Evolutionary conservation across 148 eudicot genomes (phyloP).

Genomic region (Bassia scoparia): DNA sequence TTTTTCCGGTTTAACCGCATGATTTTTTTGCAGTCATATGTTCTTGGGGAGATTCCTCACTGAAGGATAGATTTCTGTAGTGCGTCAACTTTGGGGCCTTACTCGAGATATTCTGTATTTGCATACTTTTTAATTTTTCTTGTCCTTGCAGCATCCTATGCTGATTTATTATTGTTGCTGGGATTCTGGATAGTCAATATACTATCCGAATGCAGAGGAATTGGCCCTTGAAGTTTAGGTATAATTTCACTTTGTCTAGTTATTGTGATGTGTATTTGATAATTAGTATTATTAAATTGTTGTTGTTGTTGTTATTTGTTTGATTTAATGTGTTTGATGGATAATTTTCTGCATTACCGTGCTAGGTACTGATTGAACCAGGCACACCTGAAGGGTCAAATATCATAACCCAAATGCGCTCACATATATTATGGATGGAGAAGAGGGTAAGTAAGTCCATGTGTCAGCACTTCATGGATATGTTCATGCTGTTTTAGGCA

Average conservation of each 20-base stretch:
- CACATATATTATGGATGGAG: slow-evolving; percentile 98
- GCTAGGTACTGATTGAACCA: slow-evolving; percentile 84
- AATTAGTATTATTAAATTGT: neutral
- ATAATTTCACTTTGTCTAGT: neutral
- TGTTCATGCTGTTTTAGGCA: neutral
- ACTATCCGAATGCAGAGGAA: neutral
- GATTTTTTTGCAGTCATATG: no score
- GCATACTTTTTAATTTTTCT: neutral
- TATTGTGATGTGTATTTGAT: neutral
- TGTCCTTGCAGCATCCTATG: slow-evolving; percentile 5
- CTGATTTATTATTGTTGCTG: neutral
- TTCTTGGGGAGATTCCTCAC: slow-evolving; percentile 95
- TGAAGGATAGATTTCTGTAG: slow-evolving; percentile 70
- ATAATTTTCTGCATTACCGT: neutral
- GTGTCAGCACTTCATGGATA: neutral
- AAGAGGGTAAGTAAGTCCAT: slow-evolving; percentile 62
- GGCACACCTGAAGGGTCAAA: slow-evolving; percentile 94
- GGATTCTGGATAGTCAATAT: neutral
- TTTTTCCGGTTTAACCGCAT: neutral
- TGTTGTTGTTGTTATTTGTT: no score
- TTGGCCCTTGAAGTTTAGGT: neutral
- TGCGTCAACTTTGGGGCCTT: slow-evolving; percentile 93
- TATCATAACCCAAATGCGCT: slow-evolving; percentile 87
- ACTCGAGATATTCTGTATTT: slow-evolving; percentile 67
- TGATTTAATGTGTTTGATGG: neutral